Evolutionary conservation across 2,329 filamentous ascomycete genomes (phyloP), one percentile per base, ranked within the genome.

Genomic region (Diaporthe citri): DNA sequence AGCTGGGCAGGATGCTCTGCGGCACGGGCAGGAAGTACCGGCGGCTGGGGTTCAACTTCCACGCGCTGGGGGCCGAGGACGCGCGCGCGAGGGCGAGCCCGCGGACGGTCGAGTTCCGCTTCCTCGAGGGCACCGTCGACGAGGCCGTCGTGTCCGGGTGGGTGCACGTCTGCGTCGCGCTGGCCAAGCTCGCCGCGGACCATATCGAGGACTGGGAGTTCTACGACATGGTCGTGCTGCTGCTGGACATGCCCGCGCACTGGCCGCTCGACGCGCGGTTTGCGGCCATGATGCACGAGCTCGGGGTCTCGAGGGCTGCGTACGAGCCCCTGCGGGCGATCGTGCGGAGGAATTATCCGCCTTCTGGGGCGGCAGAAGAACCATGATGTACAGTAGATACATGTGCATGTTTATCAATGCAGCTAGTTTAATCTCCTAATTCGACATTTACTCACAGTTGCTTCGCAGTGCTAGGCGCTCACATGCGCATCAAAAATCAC

Each of bases 1-100:
- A 84, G 57, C 80, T 86, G 7, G 84, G 83, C 10, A 77, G 76
- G 62, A 77, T 85, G 36, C 79, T 86, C 17, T 84, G 84, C 1
- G 84, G 84, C 0, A 74, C 79, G 1, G 78, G 79, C 43, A 79
- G 78, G 46, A 79, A 80, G 71, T 81, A 83, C 76, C 80, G 83
- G 0, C 81, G 84, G 7, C 81, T 85, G 4, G 84, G 84, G 2
- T 85, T 85, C 80, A 85, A 85, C 77, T 86, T 86, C 62, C 83
- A 83, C 74, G 81, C 83, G 1, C 84, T 85, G 59, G 83, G 81
- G 2, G 77, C 79, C 39, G 83, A 85, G 62, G 82, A 84, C 72
- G 82, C 83, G 56, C 78, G 82, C 2, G 80, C 83, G 1, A 71
- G 78, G 8, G 79, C 75, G 17, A 83, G 81, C 36, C 84, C 84